phyloP scores from a whole-genome alignment of 163 green algal genomes.

The Scenedesmus sp. region DNA sequence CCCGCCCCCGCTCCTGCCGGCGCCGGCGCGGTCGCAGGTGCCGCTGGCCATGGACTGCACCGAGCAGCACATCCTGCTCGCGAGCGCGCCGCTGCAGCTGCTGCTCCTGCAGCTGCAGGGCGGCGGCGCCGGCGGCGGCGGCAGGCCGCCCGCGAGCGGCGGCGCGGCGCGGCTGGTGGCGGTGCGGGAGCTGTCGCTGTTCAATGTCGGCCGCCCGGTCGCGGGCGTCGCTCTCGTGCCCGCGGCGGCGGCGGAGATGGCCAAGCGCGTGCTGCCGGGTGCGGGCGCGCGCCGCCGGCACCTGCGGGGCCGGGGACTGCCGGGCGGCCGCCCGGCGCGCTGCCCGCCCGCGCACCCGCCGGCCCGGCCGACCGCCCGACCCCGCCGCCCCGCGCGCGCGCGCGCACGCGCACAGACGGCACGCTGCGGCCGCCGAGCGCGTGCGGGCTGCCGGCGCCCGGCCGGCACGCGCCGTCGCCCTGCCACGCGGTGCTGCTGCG shows the following conservation, averaged over 20 bases:
- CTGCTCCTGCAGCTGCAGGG: slow-evolving; percentile 68
- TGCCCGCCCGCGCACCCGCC: too few relatives aligned
- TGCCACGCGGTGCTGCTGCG: slow-evolving; percentile 79
- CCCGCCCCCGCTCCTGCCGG: neutral
- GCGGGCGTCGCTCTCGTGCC: slow-evolving; percentile 72
- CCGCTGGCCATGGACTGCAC: slow-evolving; percentile 81
- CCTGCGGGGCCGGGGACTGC: neutral
- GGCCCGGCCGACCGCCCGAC: too few relatives aligned
- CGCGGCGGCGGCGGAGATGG: slow-evolving; percentile 10
- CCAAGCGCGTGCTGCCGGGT: neutral
- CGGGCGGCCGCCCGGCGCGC: too few relatives aligned
- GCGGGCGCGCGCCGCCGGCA: neutral
- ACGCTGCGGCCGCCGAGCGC: too few relatives aligned
- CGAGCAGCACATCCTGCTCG: slow-evolving; percentile 75
- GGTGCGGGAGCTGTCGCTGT: slow-evolving; percentile 85
- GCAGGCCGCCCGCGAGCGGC: neutral
- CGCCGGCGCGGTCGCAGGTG: slow-evolving; percentile 48
- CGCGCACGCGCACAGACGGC: too few relatives aligned
- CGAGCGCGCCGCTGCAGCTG: slow-evolving; percentile 77
- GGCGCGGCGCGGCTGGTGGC: slow-evolving; percentile 14
- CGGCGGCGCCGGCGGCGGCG: slow-evolving; percentile 27
- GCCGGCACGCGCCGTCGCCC: slow-evolving; percentile 46
- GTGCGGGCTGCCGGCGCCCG: too few relatives aligned
- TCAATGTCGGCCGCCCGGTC: slow-evolving; percentile 74
- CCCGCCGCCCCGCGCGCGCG: too few relatives aligned